A percentile compares a stretch with the other conserved stretches of the same genome.
Evolutionary conservation across 768 basidiomycete species (phyloP).

Genomic region (Lyophyllum shimeji): DNA sequence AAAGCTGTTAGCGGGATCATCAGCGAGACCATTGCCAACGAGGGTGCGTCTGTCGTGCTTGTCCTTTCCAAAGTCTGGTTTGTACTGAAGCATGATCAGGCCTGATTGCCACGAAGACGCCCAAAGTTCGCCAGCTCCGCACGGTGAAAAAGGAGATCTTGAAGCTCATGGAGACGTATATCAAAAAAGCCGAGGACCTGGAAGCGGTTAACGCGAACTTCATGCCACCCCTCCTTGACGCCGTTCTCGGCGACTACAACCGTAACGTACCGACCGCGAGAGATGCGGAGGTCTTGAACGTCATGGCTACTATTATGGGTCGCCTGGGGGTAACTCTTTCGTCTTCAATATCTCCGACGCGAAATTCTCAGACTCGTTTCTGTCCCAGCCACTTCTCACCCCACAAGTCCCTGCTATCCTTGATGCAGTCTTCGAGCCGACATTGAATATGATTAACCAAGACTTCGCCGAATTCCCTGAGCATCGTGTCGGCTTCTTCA

Average conservation of each 20-base stretch:
- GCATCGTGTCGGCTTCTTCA: slow-evolving; percentile 96
- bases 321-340: slow-evolving; percentile 75
- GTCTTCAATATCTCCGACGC: background rate
- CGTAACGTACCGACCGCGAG: slow-evolving; percentile 91
- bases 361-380: slow-evolving; percentile 13
- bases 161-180: slow-evolving; percentile 96
- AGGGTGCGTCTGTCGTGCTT: slow-evolving; percentile 49
- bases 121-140: slow-evolving; percentile 89
- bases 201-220: slow-evolving; percentile 90
- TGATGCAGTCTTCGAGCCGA: slow-evolving; percentile 97
- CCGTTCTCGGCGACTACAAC: slow-evolving; percentile 96
- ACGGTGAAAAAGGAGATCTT: slow-evolving; percentile 99
- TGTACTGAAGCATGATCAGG: slow-evolving; percentile 44
- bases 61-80: background rate
- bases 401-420: slow-evolving; percentile 94
- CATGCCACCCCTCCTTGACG: slow-evolving; percentile 93
- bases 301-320: slow-evolving; percentile 92
- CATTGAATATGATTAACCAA: slow-evolving; percentile 98
- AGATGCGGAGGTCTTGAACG: slow-evolving; percentile 96
- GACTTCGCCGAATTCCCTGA: slow-evolving; percentile 99
- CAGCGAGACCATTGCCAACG: slow-evolving; percentile 84
- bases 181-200: slow-evolving; percentile 95
- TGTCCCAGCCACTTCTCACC: slow-evolving; percentile 70
- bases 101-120: slow-evolving; percentile 91
- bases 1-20: slow-evolving; percentile 97